These are phyloP conservation scores for Claviceps pusilla DNA, from an alignment of 2,329 filamentous ascomycete species.

Conservation along the genomic window DNA sequence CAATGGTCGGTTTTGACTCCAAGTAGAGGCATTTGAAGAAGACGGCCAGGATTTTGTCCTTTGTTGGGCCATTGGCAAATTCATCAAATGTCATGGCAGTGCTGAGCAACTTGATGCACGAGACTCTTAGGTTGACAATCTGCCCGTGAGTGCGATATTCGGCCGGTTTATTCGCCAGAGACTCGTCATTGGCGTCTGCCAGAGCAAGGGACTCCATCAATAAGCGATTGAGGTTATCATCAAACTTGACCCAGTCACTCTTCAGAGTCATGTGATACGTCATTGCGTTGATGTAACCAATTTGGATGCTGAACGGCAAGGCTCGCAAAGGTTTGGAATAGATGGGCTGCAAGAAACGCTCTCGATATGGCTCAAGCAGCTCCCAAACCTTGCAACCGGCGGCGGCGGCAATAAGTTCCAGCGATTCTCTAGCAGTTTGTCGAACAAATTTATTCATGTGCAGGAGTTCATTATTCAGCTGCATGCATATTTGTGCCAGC, in stretches of 20 bases:
- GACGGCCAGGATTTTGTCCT: conserved; percentile 68
- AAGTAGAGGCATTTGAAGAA: conserved; percentile 98
- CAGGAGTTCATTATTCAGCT: conserved; percentile 74
- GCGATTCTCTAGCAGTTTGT: conserved; percentile 65
- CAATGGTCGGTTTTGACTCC: conserved; percentile 80
- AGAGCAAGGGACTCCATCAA: conserved; percentile 87
- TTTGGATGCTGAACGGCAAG: conserved; percentile 85
- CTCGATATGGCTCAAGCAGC: conserved; percentile 76
- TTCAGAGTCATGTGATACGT: conserved; percentile 88
- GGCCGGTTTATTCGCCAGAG: conserved; percentile 75
- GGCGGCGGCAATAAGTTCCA: conserved; percentile 68
- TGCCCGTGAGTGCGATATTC: conserved; percentile 93
- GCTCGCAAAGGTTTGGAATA: conserved; percentile 90
- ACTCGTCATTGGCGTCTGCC: conserved; percentile 88
- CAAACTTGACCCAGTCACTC: conserved; percentile 77
- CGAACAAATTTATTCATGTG: conserved; percentile 96
- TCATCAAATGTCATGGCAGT: conserved; percentile 89
- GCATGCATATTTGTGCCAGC: conserved; percentile 62
- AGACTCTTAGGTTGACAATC: conserved; percentile 80
- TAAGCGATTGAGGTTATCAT: conserved; percentile 77
- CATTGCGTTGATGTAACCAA: conserved; percentile 95
- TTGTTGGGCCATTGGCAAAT: conserved; percentile 57
- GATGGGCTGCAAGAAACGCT: conserved; percentile 76
- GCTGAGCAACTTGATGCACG: conserved; percentile 83
- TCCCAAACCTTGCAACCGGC: conserved; percentile 71